Conservation (phyloP, 2,329 filamentous ascomycete genomes). For the Xylaria digitata region DNA sequence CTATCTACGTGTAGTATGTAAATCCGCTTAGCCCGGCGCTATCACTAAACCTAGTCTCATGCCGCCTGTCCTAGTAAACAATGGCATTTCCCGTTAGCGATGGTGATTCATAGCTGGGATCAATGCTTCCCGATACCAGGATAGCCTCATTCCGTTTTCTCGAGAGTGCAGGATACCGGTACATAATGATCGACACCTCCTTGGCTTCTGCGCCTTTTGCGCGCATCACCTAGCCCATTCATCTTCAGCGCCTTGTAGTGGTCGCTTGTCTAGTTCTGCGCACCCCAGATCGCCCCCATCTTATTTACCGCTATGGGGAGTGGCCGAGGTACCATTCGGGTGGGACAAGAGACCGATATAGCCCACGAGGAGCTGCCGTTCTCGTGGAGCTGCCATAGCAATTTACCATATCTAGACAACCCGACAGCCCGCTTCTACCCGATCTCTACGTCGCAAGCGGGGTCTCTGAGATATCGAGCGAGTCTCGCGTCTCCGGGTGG, state of each 20-base stretch:
- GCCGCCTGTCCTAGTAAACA: not conserved
- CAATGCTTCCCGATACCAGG: conserved; percentile 2
- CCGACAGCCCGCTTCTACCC: conserved; percentile 15
- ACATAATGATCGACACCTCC: conserved; percentile 12
- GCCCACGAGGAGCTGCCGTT: conserved; percentile 23
- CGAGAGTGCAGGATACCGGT: conserved; percentile 2
- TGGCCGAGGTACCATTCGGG: conserved; percentile 28
- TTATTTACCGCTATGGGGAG: conserved; percentile 24
- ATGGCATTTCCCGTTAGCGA: conserved; percentile 14
- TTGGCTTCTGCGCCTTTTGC: conserved; percentile 10
- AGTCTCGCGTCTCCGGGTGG: conserved; percentile 16
- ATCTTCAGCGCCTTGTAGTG: conserved; percentile 24
- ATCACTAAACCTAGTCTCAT: not conserved
- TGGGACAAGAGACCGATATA: conserved; percentile 25
- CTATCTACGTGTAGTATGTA: not conserved
- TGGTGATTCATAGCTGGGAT: conserved; percentile 13
- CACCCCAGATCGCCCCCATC: conserved; percentile 32
- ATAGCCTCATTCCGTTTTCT: conserved; percentile 8
- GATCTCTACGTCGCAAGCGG: conserved; percentile 17
- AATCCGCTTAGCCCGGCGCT: conserved; percentile 5
- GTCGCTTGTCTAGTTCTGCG: conserved; percentile 9
- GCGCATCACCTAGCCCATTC: conserved; percentile 16
- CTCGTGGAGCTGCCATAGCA: conserved; percentile 17
- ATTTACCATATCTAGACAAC: conserved; percentile 18
- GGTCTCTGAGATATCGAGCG: conserved; percentile 13